Evolutionary conservation across 768 basidiomycete species (phyloP).

Genomic region (Mycena floridula): DNA sequence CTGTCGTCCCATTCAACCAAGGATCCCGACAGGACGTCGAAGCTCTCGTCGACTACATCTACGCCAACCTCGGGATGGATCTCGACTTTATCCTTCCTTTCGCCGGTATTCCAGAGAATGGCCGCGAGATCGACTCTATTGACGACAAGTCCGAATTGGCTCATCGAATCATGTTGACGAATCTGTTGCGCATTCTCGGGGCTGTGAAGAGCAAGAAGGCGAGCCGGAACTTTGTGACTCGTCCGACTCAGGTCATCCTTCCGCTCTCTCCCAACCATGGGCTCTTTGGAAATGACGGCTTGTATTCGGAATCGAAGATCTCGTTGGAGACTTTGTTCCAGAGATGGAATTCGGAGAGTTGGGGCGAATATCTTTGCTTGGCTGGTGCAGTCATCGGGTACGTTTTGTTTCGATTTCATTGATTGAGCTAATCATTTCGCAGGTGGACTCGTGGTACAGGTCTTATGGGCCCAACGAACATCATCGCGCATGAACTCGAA

Average conservation of each 20-base stretch:
- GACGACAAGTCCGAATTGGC: constrained; percentile 98
- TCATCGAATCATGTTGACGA: constrained; percentile 98
- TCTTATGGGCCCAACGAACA: constrained; percentile 92
- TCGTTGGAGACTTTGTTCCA: constrained; percentile 97
- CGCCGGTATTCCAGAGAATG: constrained; percentile 97
- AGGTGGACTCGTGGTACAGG: constrained; percentile 99
- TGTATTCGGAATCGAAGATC: constrained; percentile 98
- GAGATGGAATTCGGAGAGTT: constrained; percentile 96
- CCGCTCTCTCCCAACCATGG: constrained; percentile 98
- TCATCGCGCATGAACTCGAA: constrained; percentile 91
- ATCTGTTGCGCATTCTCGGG: constrained; percentile 91
- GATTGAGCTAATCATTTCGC: constrained; percentile 6
- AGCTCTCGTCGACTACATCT: constrained; percentile 97
- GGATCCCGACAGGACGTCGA: constrained; percentile 99
- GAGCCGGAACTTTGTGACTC: constrained; percentile 91
- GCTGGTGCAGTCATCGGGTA: constrained; percentile 98
- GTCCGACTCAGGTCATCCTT: constrained; percentile 96
- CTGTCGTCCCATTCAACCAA: constrained; percentile 99
- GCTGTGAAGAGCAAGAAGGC: constrained; percentile 99
- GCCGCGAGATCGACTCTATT: constrained; percentile 94
- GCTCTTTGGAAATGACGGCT: constrained; percentile 93
- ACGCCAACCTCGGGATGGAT: constrained; percentile 90
- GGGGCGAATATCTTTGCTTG: constrained; percentile 98
- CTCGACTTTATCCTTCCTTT: constrained; percentile 98
- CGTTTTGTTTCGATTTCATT: constrained; percentile 17